phyloP scores from a whole-genome alignment of 1,139 yeast genomes.

The Saccharomyces hybrid region DNA sequence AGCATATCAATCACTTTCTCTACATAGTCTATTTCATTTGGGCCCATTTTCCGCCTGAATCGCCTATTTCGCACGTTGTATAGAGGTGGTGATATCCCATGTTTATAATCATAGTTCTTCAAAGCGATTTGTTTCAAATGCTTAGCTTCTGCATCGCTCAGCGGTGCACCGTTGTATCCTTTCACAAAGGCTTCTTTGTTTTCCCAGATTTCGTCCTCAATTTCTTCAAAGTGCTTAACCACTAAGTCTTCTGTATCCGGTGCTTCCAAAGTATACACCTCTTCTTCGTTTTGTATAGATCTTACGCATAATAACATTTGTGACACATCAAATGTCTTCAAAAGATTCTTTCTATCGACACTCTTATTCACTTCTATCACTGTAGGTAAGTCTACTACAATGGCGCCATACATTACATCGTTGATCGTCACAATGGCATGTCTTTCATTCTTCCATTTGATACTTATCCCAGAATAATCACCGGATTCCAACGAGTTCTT shows the following conservation, averaged over 20 bases:
- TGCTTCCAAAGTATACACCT: constrained; percentile 33
- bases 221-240: constrained; percentile 34
- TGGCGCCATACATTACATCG: constrained; percentile 64
- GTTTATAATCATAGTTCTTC: constrained; percentile 49
- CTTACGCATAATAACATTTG: constrained; percentile 78
- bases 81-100: constrained; percentile 79
- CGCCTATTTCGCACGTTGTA: constrained; percentile 47
- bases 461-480: constrained; percentile 61
- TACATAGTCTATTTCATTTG: constrained; percentile 52
- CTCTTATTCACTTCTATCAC: constrained; percentile 82
- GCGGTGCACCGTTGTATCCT: constrained; percentile 15
- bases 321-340: constrained; percentile 77
- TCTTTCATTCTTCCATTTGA: constrained; percentile 70
- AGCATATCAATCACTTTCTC: constrained; percentile 75
- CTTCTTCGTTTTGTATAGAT: constrained; percentile 49
- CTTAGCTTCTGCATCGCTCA: constrained; percentile 41
- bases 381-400: constrained; percentile 84
- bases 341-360: constrained; percentile 79
- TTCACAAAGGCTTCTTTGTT: constrained; percentile 20
- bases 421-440: constrained; percentile 59
- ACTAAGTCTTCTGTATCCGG: constrained; percentile 29
- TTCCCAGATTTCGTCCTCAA: constrained; percentile 28
- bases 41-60: constrained; percentile 46
- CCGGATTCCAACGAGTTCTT: constrained; percentile 75
- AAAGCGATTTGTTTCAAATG: constrained; percentile 38